These are phyloP conservation scores for Torulaspora globosa DNA, from an alignment of 1,139 yeast genomes.

Conservation along the genomic window DNA sequence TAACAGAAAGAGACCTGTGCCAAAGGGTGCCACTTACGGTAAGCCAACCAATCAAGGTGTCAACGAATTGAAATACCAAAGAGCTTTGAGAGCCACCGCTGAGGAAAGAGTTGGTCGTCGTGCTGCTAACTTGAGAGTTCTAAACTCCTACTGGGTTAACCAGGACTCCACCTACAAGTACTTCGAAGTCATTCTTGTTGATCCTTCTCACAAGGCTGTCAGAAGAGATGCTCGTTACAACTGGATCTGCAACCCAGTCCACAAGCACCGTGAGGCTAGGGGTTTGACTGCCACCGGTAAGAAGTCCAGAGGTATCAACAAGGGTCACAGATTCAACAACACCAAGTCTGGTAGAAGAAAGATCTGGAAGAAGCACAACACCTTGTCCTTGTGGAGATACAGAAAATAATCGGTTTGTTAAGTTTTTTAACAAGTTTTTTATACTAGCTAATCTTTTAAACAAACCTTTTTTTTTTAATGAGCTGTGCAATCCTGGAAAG, in stretches of 20 bases:
- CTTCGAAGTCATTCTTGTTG: slow-evolving; percentile 95
- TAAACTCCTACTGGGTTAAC: slow-evolving; percentile 99
- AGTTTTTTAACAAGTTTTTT: slow-evolving; percentile 2
- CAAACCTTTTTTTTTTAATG: slow-evolving; percentile 5
- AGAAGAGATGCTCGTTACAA: slow-evolving; percentile 98
- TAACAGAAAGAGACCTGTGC: slow-evolving; percentile 99
- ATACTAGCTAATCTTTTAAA: slow-evolving; percentile 7
- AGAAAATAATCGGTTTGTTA: slow-evolving; percentile 60
- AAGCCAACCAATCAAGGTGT: slow-evolving; percentile 99
- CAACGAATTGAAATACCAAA: slow-evolving; percentile 98
- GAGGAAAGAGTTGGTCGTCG: slow-evolving; percentile 99
- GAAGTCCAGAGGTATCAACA: slow-evolving; percentile 99
- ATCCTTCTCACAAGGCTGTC: slow-evolving; percentile 98
- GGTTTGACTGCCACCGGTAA: slow-evolving; percentile 98
- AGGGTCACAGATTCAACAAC: slow-evolving; percentile 99
- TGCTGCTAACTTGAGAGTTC: slow-evolving; percentile 97
- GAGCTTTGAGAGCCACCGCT: slow-evolving; percentile 95
- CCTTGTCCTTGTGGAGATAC: slow-evolving; percentile 99
- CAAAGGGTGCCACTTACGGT: slow-evolving; percentile 99
- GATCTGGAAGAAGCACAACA: slow-evolving; percentile 99
- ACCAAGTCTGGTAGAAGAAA: slow-evolving; percentile 98
- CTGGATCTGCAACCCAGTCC: slow-evolving; percentile 99
- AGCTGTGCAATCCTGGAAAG: too few species aligned
- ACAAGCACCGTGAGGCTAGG: slow-evolving; percentile 99
- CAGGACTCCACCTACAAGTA: slow-evolving; percentile 99